Conservation (phyloP, 352 stramenopile genomes). For the Phytophthora litchii region DNA sequence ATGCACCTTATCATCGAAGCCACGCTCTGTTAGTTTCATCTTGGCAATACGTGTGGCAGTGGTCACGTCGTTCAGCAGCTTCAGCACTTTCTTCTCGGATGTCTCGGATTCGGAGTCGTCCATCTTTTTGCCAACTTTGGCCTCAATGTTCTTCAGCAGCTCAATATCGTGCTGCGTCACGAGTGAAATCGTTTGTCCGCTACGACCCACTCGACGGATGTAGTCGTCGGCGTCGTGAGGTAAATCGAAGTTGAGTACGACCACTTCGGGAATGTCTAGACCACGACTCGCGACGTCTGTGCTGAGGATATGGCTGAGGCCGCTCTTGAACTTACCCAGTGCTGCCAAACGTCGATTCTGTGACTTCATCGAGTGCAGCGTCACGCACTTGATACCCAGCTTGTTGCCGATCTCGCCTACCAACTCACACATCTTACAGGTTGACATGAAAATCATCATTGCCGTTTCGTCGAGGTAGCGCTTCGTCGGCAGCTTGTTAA, state of each 20-base stretch:
- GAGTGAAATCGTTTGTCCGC: constrained; percentile 93
- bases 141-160: constrained; percentile 96
- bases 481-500: constrained; percentile 73
- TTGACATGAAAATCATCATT: constrained; percentile 98
- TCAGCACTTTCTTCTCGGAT: constrained; percentile 94
- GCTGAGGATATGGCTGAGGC: constrained; percentile 92
- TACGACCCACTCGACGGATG: constrained; percentile 96
- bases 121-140: constrained; percentile 90
- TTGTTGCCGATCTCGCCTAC: constrained; percentile 94
- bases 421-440: constrained; percentile 95
- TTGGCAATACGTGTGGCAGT: constrained; percentile 94
- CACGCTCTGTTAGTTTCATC: constrained; percentile 89
- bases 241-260: constrained; percentile 98
- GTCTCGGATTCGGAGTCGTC: constrained; percentile 85
- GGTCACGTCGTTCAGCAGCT: constrained; percentile 94
- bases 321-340: constrained; percentile 98
- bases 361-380: constrained; percentile 95
- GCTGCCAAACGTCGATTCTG: constrained; percentile 94
- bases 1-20: constrained; percentile 89
- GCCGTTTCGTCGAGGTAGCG: constrained; percentile 43
- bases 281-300: constrained; percentile 97
- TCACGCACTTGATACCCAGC: constrained; percentile 93
- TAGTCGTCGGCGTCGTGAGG: constrained; percentile 96
- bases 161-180: constrained; percentile 95
- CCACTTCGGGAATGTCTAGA: constrained; percentile 96